Conservation (phyloP, 257 asterid species). For the Galeopsis tetrahit region DNA sequence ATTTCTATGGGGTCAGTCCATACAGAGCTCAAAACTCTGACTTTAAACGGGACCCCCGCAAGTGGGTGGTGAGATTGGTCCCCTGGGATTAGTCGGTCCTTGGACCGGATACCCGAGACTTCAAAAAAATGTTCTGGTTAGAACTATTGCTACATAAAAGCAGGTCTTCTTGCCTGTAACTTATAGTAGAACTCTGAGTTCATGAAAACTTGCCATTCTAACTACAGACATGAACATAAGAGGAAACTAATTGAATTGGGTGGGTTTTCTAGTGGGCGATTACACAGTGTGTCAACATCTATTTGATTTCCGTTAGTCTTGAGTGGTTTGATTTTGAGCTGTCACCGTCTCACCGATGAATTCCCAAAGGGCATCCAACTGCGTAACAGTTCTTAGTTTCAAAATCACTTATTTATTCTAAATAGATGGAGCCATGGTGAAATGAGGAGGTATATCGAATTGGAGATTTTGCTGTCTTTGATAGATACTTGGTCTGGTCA, state of each 20-base stretch:
- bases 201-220: not conserved
- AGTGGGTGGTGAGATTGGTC: too few species aligned
- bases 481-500: slow-evolving; percentile 6
- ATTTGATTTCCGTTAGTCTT: not conserved
- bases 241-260: not conserved
- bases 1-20: too few species aligned
- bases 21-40: too few species aligned
- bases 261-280: not conserved
- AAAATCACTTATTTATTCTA: not conserved
- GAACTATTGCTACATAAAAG: not conserved
- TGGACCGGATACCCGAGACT: too few species aligned
- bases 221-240: not conserved
- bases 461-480: not conserved
- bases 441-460: not conserved
- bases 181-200: not conserved
- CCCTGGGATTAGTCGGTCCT: too few species aligned
- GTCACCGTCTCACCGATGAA: not conserved
- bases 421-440: not conserved
- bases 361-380: not conserved
- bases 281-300: not conserved
- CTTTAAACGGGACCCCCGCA: too few species aligned
- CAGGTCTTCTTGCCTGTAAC: not conserved
- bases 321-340: not conserved
- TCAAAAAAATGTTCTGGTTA: not conserved
- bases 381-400: not conserved